phyloP scores from a whole-genome alignment of 805 yeast genomes.

The Kluyveromyces dobzhanskii region DNA sequence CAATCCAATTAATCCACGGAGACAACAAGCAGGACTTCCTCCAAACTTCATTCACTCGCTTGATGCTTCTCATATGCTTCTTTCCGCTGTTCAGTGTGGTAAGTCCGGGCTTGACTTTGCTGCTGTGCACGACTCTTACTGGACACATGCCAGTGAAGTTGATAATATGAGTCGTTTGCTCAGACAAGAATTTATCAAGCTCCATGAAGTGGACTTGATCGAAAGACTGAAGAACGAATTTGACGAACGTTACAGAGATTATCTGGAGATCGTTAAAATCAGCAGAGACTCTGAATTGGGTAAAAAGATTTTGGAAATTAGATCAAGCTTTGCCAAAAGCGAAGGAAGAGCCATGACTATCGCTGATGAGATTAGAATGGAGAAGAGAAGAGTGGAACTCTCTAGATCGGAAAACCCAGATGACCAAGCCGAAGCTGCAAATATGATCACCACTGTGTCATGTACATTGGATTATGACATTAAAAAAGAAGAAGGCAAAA shows the following conservation, averaged over 20 bases:
- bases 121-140: constrained; percentile 93
- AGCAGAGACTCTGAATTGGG: constrained; percentile 46
- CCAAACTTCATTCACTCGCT: constrained; percentile 92
- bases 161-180: constrained; percentile 59
- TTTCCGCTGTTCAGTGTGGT: constrained; percentile 76
- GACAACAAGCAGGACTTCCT: constrained; percentile 89
- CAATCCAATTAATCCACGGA: constrained; percentile 75
- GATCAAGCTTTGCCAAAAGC: constrained; percentile 39
- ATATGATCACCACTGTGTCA: constrained; percentile 64
- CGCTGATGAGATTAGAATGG: constrained; percentile 67
- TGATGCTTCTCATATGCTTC: constrained; percentile 94
- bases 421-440: constrained; percentile 39
- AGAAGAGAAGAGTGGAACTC: constrained; percentile 50
- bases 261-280: constrained; percentile 52
- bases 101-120: constrained; percentile 66
- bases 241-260: constrained; percentile 66
- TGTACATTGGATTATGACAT: constrained; percentile 3
- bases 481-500: constrained; percentile 33
- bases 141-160: constrained; percentile 93
- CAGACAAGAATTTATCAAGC: constrained; percentile 68
- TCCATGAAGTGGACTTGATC: constrained; percentile 70
- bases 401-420: constrained; percentile 45
- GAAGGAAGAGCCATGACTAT: constrained; percentile 51
- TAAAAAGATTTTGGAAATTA: constrained; percentile 37
- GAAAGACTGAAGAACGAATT: constrained; percentile 68